A percentile compares a stretch with the other conserved stretches of the same genome.
These are phyloP conservation scores for Rhodomyrtus tomentosa DNA, from an alignment of 345 rosid species.

Conservation along the genomic window DNA sequence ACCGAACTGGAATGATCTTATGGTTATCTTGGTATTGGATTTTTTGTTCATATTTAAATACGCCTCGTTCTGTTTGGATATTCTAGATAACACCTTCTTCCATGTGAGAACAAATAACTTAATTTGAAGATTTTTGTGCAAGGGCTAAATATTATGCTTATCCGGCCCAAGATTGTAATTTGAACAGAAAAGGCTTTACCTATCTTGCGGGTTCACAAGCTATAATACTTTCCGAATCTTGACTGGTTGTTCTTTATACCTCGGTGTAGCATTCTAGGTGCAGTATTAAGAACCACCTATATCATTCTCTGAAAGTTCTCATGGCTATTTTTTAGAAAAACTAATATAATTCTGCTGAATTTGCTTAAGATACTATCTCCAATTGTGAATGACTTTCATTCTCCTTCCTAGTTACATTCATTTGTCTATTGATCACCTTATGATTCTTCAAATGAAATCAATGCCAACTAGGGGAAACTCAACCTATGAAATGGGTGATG, in stretches of 20 bases:
- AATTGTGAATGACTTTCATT: neutral
- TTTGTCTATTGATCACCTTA: neutral
- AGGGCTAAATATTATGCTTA: neutral
- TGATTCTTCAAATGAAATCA: neutral
- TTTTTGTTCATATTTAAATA: neutral
- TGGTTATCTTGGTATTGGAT: neutral
- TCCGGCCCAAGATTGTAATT: neutral
- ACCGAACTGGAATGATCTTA: neutral
- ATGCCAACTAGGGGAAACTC: conserved; percentile 62
- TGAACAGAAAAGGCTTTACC: neutral
- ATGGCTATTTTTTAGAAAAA: neutral
- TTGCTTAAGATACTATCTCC: neutral
- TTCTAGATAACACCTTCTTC: neutral
- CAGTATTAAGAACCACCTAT: neutral
- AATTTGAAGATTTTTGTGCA: neutral
- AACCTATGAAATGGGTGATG: conserved; percentile 98
- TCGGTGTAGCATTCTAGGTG: neutral
- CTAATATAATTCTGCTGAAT: neutral
- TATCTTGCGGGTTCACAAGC: neutral
- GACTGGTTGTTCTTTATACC: neutral
- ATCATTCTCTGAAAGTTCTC: neutral
- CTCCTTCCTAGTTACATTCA: neutral
- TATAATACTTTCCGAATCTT: neutral
- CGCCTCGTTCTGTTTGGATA: neutral
- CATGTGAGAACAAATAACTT: neutral